A percentile compares a stretch with the other conserved stretches of the same genome.
Evolutionary conservation across 495 filamentous ascomycete genomes (phyloP).

Genomic region (Penicillium bialowiezense): DNA sequence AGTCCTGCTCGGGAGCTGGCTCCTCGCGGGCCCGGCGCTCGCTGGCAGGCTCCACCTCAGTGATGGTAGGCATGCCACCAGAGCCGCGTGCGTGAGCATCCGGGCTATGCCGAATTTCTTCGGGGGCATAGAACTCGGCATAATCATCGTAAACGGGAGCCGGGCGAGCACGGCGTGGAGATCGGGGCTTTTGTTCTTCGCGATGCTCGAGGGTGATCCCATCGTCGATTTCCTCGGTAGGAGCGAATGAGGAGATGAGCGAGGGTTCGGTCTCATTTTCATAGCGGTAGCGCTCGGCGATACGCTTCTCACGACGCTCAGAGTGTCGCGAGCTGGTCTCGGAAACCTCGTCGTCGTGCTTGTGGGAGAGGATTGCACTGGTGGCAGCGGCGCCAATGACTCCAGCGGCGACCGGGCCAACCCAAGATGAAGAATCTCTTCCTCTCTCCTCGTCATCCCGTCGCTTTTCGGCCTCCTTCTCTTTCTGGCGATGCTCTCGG

Average conservation of each 20-base stretch:
- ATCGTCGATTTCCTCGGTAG: slow-evolving; percentile 10
- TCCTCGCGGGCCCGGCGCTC: slow-evolving; percentile 18
- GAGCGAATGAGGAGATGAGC: slow-evolving; percentile 17
- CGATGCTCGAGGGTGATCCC: slow-evolving; percentile 4
- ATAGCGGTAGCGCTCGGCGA: slow-evolving; percentile 34
- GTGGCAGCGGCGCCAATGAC: slow-evolving; percentile 46
- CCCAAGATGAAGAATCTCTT: slow-evolving; percentile 35
- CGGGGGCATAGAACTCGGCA: slow-evolving; percentile 42
- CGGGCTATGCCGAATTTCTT: slow-evolving; percentile 33
- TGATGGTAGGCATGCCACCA: slow-evolving; percentile 26
- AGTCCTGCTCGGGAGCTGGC: slow-evolving; percentile 11
- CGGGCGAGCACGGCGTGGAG: slow-evolving; percentile 21
- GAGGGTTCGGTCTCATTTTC: slow-evolving; percentile 21
- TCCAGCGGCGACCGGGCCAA: slow-evolving; percentile 46
- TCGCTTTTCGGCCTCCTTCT: slow-evolving; percentile 21
- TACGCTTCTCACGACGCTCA: slow-evolving; percentile 37
- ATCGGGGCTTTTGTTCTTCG: slow-evolving; percentile 19
- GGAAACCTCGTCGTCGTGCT: slow-evolving; percentile 37
- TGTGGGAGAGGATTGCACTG: slow-evolving; percentile 35
- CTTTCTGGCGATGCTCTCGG: slow-evolving; percentile 17
- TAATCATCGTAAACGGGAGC: slow-evolving; percentile 41
- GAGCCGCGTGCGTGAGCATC: slow-evolving; percentile 16
- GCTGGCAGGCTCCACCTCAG: slow-evolving; percentile 33
- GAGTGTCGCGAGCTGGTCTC: slow-evolving; percentile 28
- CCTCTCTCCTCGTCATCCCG: slow-evolving; percentile 13